These are phyloP conservation scores for Trichosporon coremiiforme DNA, from an alignment of 1,284 basidiomycete genomes.

Conservation along the genomic window DNA sequence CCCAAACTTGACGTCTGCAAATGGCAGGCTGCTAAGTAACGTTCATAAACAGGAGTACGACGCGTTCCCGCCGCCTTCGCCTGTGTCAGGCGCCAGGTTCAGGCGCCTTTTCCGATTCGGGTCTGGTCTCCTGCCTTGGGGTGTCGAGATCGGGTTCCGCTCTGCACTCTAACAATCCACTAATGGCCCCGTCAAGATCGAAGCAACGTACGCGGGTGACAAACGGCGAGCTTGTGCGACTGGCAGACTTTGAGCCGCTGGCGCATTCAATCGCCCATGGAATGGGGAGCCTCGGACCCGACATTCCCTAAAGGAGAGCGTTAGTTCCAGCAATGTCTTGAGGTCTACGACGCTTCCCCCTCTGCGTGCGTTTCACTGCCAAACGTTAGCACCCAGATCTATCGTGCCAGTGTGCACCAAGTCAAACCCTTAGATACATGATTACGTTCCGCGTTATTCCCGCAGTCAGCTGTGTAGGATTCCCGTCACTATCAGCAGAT, in stretches of 20 bases:
- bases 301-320: not conserved
- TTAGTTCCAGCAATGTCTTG: not conserved
- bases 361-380: not conserved
- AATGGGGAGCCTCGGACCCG: not conserved
- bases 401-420: not conserved
- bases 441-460: slow-evolving; percentile 12
- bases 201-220: not conserved
- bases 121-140: not conserved
- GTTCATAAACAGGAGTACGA: not conserved
- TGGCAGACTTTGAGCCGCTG: not conserved
- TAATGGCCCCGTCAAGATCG: not conserved
- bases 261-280: not conserved
- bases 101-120: not conserved
- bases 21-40: too few relatives aligned
- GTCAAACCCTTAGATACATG: not conserved
- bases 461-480: not conserved
- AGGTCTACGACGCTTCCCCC: not conserved
- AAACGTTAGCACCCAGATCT: not conserved
- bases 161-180: not conserved
- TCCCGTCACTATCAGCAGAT: not conserved
- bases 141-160: slow-evolving; percentile 4
- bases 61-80: slow-evolving; percentile 9
- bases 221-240: not conserved
- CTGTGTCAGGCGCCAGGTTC: not conserved
- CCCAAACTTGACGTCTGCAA: not conserved